Evolutionary conservation across 2,329 filamentous ascomycete genomes (phyloP).

Genomic region (Aurifilum marmelostoma): DNA sequence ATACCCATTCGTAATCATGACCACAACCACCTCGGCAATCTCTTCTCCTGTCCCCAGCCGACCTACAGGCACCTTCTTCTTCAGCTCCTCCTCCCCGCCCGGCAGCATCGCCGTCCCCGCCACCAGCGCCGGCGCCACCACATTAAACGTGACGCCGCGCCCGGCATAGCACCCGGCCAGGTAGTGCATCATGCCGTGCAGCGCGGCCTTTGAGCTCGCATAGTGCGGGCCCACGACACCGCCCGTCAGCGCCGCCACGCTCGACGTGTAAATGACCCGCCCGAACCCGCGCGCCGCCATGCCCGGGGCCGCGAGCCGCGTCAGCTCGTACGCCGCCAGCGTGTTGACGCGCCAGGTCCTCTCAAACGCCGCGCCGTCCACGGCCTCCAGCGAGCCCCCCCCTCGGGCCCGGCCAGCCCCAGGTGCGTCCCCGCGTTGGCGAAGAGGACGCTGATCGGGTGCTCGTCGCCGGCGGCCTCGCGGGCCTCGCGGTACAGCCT

Average conservation of each 20-base stretch:
- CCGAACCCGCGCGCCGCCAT: conserved; percentile 22
- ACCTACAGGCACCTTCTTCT: conserved; percentile 13
- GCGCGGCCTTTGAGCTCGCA: conserved; percentile 19
- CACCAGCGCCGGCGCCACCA: conserved; percentile 24
- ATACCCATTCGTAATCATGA: conserved; percentile 25
- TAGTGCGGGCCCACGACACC: conserved; percentile 26
- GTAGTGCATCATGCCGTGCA: conserved; percentile 23
- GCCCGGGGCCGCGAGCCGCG: conserved; percentile 13
- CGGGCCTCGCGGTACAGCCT: neutral
- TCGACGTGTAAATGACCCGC: conserved; percentile 21
- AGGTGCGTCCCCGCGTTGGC: conserved; percentile 23
- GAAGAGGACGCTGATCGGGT: conserved; percentile 25
- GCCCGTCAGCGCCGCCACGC: conserved; percentile 24
- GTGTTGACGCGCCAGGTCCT: conserved; percentile 25
- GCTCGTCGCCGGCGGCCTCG: neutral
- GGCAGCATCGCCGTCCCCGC: conserved; percentile 25
- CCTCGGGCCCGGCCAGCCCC: conserved; percentile 10
- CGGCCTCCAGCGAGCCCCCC: conserved; percentile 15
- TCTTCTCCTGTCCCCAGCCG: conserved; percentile 20
- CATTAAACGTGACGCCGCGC: conserved; percentile 23
- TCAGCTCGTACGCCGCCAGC: conserved; percentile 21
- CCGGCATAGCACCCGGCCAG: conserved; percentile 3
- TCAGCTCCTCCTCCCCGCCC: neutral
- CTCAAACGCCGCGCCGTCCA: conserved; percentile 19
- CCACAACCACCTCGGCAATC: conserved; percentile 19